Evolutionary conservation across 2,329 filamentous ascomycete species (phyloP).

Genomic region (Metarhizium album): DNA sequence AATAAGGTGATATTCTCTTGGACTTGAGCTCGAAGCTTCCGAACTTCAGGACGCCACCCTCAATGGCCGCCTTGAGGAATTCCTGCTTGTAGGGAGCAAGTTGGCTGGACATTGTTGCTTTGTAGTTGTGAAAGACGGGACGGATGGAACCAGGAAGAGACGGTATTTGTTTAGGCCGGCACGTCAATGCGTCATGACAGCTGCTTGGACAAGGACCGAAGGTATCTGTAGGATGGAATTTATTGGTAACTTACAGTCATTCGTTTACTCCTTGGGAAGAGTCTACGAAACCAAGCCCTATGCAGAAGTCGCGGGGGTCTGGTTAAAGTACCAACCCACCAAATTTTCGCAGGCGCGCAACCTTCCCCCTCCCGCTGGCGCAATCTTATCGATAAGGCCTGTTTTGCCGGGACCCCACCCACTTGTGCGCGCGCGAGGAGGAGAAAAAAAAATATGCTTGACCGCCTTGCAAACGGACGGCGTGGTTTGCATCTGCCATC

Average conservation of each 20-base stretch:
- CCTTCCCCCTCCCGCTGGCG: background rate
- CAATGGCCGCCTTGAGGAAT: constrained; percentile 60
- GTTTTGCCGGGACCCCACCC: constrained; percentile 13
- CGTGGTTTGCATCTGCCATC: constrained; percentile 12
- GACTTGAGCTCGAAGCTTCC: constrained; percentile 87
- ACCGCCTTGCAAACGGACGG: constrained; percentile 15
- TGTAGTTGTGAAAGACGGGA: background rate
- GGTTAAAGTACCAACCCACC: background rate
- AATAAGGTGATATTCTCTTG: constrained; percentile 84
- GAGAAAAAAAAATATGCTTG: constrained; percentile 21
- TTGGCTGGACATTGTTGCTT: constrained; percentile 14
- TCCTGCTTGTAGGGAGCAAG: constrained; percentile 58
- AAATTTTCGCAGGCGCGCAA: background rate
- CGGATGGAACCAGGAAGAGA: background rate
- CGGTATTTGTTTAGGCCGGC: background rate
- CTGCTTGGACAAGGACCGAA: background rate
- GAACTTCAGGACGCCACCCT: constrained; percentile 64
- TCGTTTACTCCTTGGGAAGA: too few species aligned
- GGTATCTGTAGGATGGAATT: too few species aligned
- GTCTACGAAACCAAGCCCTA: too few species aligned
- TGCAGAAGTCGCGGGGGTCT: too few species aligned
- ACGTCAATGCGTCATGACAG: background rate
- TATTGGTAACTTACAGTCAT: too few species aligned
- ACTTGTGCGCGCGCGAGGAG: constrained; percentile 11
- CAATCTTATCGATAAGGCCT: constrained; percentile 16